These are phyloP conservation scores for Perkinsus chesapeaki DNA, from an alignment of 169 alveolate species.

Conservation along the genomic window DNA sequence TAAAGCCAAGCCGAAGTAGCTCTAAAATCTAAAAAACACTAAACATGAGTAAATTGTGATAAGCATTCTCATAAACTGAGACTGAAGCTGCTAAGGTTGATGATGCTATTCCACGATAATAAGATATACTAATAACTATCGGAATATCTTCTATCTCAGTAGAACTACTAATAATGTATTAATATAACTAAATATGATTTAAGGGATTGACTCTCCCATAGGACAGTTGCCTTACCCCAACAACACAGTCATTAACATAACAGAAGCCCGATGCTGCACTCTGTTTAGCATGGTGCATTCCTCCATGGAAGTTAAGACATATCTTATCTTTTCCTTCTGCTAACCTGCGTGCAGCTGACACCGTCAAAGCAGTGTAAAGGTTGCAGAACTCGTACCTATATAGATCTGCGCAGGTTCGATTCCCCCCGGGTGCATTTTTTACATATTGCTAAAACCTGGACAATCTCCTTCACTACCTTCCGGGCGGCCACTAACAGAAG, in stretches of 20 bases:
- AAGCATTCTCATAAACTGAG: not conserved
- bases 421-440: not conserved
- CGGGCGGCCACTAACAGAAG: not conserved
- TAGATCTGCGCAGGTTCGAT: not conserved
- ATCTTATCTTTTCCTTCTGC: not conserved
- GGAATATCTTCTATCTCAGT: too few species aligned
- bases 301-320: slow-evolving; percentile 93
- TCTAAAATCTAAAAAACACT: slow-evolving; percentile 67
- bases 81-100: not conserved
- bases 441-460: not conserved
- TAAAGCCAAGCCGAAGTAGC: slow-evolving; percentile 33
- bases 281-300: slow-evolving; percentile 95
- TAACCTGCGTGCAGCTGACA: not conserved
- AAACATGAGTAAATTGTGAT: not conserved
- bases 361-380: not conserved
- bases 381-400: not conserved
- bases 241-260: slow-evolving; percentile 89
- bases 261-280: slow-evolving; percentile 98
- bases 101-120: too few species aligned
- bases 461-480: not conserved
- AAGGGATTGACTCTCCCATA: too few species aligned
- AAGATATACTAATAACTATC: too few species aligned
- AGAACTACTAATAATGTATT: too few species aligned
- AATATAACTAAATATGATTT: too few species aligned
- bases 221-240: slow-evolving; percentile 53